These are phyloP conservation scores for Zygosaccharomyces gambellarensis DNA, from an alignment of 805 yeast genomes.

Conservation along the genomic window DNA sequence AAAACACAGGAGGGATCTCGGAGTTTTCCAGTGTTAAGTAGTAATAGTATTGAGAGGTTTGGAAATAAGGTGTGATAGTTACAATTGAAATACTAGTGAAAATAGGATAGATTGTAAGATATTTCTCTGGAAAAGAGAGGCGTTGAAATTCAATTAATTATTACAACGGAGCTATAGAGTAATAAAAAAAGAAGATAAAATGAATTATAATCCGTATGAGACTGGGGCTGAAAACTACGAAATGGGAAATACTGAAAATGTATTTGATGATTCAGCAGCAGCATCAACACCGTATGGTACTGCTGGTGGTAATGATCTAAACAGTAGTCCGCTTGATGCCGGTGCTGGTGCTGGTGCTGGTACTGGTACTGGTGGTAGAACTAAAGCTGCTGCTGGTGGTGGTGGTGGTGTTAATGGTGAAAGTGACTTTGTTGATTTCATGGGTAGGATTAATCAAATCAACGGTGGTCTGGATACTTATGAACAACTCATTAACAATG, in stretches of 20 bases:
- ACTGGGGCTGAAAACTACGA: conserved; percentile 16
- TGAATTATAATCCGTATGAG: conserved; percentile 30
- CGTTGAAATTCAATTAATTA: not conserved
- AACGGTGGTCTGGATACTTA: conserved; percentile 67
- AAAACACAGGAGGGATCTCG: not conserved
- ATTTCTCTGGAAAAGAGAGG: not conserved
- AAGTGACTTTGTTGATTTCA: conserved; percentile 56
- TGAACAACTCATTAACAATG: conserved; percentile 60
- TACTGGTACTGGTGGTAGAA: conserved; percentile 9
- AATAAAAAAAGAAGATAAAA: conserved; percentile 5
- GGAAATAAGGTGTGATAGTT: no score
- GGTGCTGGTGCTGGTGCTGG: conserved; percentile 1
- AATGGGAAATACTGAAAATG: conserved; percentile 25
- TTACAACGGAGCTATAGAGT: not conserved
- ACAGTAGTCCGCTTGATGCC: not conserved
- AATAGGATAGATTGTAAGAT: not conserved
- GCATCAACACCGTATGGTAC: conserved; percentile 8
- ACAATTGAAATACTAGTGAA: no score
- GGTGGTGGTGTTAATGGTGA: conserved; percentile 31
- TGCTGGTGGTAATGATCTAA: conserved; percentile 1
- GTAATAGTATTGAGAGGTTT: no score
- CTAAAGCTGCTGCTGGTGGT: not conserved
- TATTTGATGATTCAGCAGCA: conserved; percentile 11
- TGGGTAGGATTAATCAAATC: conserved; percentile 62
- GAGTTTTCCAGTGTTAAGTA: not conserved